Conservation (phyloP, 2,329 filamentous ascomycete species). For the Hypoxylon rubiginosum region DNA sequence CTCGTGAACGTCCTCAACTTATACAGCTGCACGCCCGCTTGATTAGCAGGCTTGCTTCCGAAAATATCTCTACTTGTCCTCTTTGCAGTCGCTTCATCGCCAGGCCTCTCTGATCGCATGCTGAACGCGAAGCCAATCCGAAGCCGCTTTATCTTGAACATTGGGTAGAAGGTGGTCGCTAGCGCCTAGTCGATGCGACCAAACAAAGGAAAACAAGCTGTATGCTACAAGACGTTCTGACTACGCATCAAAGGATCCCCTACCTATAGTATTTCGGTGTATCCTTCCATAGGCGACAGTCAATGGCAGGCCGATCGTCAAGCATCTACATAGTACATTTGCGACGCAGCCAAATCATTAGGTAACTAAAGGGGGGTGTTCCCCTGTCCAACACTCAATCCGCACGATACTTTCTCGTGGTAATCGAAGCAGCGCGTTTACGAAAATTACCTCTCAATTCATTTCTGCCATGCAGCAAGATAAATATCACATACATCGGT, state of each 20-base stretch:
- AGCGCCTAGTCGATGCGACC: constrained; percentile 18
- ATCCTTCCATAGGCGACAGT: constrained; percentile 27
- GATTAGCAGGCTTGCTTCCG: not conserved
- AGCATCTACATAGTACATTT: constrained; percentile 29
- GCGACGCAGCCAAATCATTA: constrained; percentile 1
- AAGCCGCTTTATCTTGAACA: constrained; percentile 9
- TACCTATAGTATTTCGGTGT: not conserved
- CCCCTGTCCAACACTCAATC: no score
- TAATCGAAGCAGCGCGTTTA: not conserved
- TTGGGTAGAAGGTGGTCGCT: constrained; percentile 13
- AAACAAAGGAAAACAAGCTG: constrained; percentile 36
- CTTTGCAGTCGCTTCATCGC: not conserved
- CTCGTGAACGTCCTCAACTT: no score
- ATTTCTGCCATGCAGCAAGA: no score
- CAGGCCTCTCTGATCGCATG: constrained; percentile 8
- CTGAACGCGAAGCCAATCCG: constrained; percentile 35
- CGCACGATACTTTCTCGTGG: constrained; percentile 10
- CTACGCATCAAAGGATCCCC: no score
- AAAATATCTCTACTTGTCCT: not conserved
- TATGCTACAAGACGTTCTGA: constrained; percentile 30
- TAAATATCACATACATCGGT: no score
- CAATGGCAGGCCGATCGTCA: constrained; percentile 19
- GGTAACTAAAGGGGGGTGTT: no score
- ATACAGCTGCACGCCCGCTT: not conserved
- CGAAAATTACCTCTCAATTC: not conserved